Evolutionary conservation across 306 rosid genomes (phyloP), one percentile per base, ranked within the genome.

Genomic region (Clitoria ternatea): DNA sequence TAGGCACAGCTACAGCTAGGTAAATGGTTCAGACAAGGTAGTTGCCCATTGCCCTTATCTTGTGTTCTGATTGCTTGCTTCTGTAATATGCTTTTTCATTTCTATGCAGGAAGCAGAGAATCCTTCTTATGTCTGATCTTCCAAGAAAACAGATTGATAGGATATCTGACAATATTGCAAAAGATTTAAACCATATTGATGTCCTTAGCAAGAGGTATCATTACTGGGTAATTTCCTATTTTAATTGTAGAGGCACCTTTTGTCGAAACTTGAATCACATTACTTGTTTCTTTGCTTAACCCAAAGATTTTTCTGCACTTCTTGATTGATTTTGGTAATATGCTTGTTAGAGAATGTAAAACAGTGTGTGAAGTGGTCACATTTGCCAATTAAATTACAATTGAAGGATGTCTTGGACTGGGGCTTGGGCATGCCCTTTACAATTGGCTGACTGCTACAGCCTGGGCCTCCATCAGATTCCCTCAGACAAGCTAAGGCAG

Each of bases 1-100:
- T 94, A 83, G 99, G 99, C 83, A 89, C 96, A 54, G 99, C 99
- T 40, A 80, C 87, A 79, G 84, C 97, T 77, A 94, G 97, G 99
- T 91, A 84, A 85, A 79, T 74, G 71, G 44, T 69, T 73, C 82
- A 43, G 48, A 17, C 48, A 60, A 65, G 74, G 68, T 73, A 70
- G 48, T 65, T 52, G 32, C 42, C 20, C 37, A 66, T 48, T 84
- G 44, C 72, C 80, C 63, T 64, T 55, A 29, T 64, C 73, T 30
- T 64, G 36, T 73, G 56, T 55, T 82, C 66, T 66, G 63, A 65
- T 76, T 56, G 65, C 69, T 63, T 72, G 19, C 68, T 79, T 82
- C 35, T 80, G 37, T 77, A 69, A 66, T 72, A 73, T 53, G 61
- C 53, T 52, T 49, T 64, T 62, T 18, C 77, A 9, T 59, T 45